phyloP scores from a whole-genome alignment of 176 grass and related monocot genomes.

The Poa annua region DNA sequence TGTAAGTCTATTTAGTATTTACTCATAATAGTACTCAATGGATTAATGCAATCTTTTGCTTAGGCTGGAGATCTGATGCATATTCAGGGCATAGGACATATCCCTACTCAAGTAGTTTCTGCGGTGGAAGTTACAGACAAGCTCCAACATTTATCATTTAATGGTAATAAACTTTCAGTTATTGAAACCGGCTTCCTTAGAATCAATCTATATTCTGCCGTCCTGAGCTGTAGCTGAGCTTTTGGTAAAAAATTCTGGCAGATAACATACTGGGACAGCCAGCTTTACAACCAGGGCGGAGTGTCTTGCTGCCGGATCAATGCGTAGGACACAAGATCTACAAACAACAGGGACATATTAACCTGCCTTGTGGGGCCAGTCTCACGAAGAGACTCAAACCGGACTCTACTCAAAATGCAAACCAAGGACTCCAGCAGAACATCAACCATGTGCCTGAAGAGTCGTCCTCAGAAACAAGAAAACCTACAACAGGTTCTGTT shows the following conservation, averaged over 20 bases:
- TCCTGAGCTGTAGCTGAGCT: slow-evolving; percentile 15
- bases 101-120: slow-evolving; percentile 32
- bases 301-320: no score
- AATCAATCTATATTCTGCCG: background rate
- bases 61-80: slow-evolving; percentile 45
- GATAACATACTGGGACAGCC: slow-evolving; percentile 7
- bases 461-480: background rate
- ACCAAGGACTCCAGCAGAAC: background rate
- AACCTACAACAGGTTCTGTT: background rate
- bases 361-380: slow-evolving; percentile 1
- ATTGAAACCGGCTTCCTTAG: background rate
- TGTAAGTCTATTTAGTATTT: background rate
- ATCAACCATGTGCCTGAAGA: background rate
- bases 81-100: slow-evolving; percentile 20
- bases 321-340: no score
- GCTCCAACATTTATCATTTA: slow-evolving; percentile 22
- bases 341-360: background rate
- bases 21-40: background rate
- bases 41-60: slow-evolving; percentile 28
- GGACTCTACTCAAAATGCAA: background rate
- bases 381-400: slow-evolving; percentile 32
- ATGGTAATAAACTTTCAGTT: slow-evolving; percentile 31
- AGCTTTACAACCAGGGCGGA: no score
- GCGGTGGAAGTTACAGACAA: slow-evolving; percentile 28
- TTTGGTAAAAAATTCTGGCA: slow-evolving; percentile 1